These are phyloP conservation scores for Tetracladium setigerum DNA, from an alignment of 495 filamentous ascomycete species.

Conservation along the genomic window DNA sequence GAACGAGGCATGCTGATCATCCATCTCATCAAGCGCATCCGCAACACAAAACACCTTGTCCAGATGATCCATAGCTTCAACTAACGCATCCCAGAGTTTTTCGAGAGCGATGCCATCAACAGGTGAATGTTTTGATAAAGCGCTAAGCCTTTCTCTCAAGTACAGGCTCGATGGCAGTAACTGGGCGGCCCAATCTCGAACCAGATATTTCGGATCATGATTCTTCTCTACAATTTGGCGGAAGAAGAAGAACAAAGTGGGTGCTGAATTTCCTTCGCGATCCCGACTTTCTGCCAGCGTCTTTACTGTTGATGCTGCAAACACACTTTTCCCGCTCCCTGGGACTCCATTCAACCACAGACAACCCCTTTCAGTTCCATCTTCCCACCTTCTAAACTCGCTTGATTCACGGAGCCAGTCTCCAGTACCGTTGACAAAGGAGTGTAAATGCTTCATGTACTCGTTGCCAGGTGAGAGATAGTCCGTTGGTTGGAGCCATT, in stretches of 20 bases:
- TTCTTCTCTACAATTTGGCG: conserved; percentile 44
- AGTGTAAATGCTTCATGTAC: conserved; percentile 28
- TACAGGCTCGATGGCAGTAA: conserved; percentile 30
- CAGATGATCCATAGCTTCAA: conserved; percentile 25
- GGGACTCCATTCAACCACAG: conserved; percentile 43
- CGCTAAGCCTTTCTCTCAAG: conserved; percentile 31
- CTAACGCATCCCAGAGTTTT: conserved; percentile 16
- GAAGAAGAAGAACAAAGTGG: conserved; percentile 47
- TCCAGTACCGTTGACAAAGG: conserved; percentile 34
- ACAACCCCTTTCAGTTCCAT: conserved; percentile 22
- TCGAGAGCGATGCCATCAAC: conserved; percentile 8
- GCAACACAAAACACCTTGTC: conserved; percentile 36
- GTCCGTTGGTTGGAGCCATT: conserved; percentile 28
- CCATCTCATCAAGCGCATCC: conserved; percentile 42
- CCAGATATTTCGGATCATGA: conserved; percentile 28
- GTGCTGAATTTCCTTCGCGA: conserved; percentile 18
- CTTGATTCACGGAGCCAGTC: conserved; percentile 29
- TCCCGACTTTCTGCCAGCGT: conserved; percentile 11
- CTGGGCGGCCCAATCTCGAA: conserved; percentile 39
- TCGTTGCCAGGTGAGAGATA: conserved; percentile 22
- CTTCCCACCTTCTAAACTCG: conserved; percentile 33
- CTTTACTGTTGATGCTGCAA: conserved; percentile 34
- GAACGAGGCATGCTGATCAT: conserved; percentile 1
- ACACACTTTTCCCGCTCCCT: conserved; percentile 43
- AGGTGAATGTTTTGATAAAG: conserved; percentile 18